phyloP scores from a whole-genome alignment of 495 filamentous ascomycete species.

The Talaromyces borbonicus region DNA sequence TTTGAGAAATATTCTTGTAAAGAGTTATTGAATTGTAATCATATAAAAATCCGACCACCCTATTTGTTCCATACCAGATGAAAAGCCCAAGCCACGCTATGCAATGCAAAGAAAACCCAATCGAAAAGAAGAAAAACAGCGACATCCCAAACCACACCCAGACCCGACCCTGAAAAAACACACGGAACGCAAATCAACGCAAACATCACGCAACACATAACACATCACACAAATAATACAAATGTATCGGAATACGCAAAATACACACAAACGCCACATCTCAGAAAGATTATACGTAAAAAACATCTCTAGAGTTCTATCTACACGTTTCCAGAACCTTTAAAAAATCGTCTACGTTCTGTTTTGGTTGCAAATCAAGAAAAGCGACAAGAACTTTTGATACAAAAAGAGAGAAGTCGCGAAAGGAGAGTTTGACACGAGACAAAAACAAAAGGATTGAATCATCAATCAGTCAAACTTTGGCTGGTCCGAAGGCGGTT shows the following conservation, averaged over 20 bases:
- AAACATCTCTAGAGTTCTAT: constrained; percentile 20
- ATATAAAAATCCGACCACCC: too few species aligned
- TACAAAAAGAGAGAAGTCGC: constrained; percentile 22
- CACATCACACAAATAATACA: constrained; percentile 12
- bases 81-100: constrained; percentile 4
- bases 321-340: constrained; percentile 17
- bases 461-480: too few species aligned
- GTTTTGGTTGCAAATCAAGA: not conserved
- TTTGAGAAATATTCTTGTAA: too few species aligned
- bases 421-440: constrained; percentile 6
- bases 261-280: constrained; percentile 19
- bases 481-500: constrained; percentile 15
- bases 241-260: constrained; percentile 13
- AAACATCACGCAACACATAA: constrained; percentile 10
- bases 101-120: not conserved
- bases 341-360: constrained; percentile 13
- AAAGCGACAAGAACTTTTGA: constrained; percentile 9
- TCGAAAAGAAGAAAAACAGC: not conserved
- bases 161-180: too few species aligned
- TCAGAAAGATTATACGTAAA: constrained; percentile 13
- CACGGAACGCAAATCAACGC: constrained; percentile 12
- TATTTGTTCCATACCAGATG: not conserved
- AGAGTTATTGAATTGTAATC: too few species aligned
- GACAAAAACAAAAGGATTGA: constrained; percentile 35
- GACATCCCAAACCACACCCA: constrained; percentile 10